Evolutionary conservation across 352 stramenopile species (phyloP).

Genomic region (Albugo candida): DNA sequence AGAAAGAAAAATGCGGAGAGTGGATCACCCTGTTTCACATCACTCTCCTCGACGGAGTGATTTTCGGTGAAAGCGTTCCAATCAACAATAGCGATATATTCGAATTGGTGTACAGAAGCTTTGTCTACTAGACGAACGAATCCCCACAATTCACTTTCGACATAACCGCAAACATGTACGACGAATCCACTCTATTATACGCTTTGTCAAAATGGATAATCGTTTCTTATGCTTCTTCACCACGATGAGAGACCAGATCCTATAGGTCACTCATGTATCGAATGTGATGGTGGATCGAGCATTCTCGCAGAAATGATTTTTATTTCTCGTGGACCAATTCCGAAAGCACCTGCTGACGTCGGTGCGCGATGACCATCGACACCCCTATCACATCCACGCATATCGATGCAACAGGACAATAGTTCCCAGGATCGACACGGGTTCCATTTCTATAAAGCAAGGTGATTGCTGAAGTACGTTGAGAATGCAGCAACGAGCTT

Average conservation of each 20-base stretch:
- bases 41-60: not conserved
- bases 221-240: conserved; percentile 2
- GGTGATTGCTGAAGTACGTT: conserved; percentile 7
- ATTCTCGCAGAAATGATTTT: conserved; percentile 6
- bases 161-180: conserved; percentile 7
- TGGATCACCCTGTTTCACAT: conserved; percentile 12
- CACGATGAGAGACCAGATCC: not conserved
- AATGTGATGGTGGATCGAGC: conserved; percentile 7
- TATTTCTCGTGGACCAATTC: conserved; percentile 7
- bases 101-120: conserved; percentile 4
- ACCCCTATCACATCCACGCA: conserved; percentile 11
- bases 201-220: conserved; percentile 14
- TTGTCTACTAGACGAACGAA: conserved; percentile 2
- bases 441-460: conserved; percentile 9
- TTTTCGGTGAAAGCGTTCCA: not conserved
- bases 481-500: conserved; percentile 5
- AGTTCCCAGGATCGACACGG: not conserved
- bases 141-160: conserved; percentile 3
- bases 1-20: conserved; percentile 9
- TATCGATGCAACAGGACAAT: conserved; percentile 3
- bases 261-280: conserved; percentile 6
- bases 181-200: conserved; percentile 7
- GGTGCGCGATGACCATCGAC: conserved; percentile 3
- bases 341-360: not conserved
- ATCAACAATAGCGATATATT: conserved; percentile 7